Evolutionary conservation across 108 stramenopile species (phyloP).

Genomic region (Fragilaria radians): DNA sequence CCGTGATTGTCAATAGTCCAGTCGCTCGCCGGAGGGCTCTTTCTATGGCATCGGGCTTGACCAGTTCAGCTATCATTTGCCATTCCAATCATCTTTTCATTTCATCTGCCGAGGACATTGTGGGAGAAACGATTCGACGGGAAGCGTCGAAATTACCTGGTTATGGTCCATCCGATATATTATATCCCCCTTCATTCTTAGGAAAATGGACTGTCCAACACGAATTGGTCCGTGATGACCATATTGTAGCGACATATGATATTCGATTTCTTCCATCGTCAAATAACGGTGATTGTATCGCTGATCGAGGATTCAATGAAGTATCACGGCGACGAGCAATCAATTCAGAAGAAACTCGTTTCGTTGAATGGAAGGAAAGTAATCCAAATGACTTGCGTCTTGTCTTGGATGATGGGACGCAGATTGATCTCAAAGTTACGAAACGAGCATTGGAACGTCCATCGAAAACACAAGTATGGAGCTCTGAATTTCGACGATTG

Average conservation of each 20-base stretch:
- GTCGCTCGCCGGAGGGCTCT: too few relatives aligned
- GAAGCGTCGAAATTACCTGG: conserved; percentile 65
- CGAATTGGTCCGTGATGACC: neutral
- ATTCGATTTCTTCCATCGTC: conserved; percentile 57
- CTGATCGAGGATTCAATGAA: conserved; percentile 75
- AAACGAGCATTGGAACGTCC: conserved; percentile 59
- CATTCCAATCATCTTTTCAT: too few relatives aligned
- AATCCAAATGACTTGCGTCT: conserved; percentile 69
- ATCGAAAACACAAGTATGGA: conserved; percentile 32
- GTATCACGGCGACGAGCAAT: conserved; percentile 7
- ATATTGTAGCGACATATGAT: conserved; percentile 32
- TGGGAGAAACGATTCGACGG: conserved; percentile 57
- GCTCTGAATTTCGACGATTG: conserved; percentile 68
- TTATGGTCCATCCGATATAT: conserved; percentile 67
- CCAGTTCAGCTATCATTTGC: too few relatives aligned
- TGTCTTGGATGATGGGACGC: conserved; percentile 40
- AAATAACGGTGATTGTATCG: conserved; percentile 42
- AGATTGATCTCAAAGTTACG: conserved; percentile 73
- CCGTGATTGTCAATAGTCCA: too few relatives aligned
- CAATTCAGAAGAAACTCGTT: conserved; percentile 19
- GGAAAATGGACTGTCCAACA: conserved; percentile 43
- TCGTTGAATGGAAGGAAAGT: conserved; percentile 44
- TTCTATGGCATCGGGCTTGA: too few relatives aligned
- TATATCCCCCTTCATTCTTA: conserved; percentile 48
- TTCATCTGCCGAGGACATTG: too few relatives aligned